Conservation (phyloP, 768 basidiomycete species). For the Strobilomyces echinocephalus region DNA sequence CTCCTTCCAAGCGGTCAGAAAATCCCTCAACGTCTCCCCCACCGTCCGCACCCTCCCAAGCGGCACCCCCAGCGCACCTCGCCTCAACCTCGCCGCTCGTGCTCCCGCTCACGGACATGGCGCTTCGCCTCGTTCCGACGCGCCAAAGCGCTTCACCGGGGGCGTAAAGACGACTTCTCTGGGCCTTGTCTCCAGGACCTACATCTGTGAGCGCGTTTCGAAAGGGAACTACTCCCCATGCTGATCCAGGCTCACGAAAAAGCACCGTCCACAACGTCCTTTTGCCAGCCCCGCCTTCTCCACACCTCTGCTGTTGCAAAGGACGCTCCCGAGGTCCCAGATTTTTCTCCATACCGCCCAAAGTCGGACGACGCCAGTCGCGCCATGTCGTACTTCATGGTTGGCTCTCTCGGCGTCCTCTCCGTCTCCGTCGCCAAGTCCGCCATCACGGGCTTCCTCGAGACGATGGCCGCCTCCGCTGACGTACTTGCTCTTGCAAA, state of each 20-base stretch:
- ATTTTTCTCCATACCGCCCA: conserved; percentile 79
- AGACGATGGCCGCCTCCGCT: conserved; percentile 94
- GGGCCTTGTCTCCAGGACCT: conserved; percentile 63
- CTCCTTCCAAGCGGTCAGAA: conserved; percentile 70
- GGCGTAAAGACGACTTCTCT: conserved; percentile 42
- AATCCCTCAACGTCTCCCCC: conserved; percentile 75
- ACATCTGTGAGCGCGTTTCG: conserved; percentile 46
- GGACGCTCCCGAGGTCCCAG: conserved; percentile 80
- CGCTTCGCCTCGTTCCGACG: conserved; percentile 54
- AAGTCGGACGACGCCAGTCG: conserved; percentile 63
- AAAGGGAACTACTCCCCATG: conserved; percentile 4
- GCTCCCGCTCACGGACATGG: conserved; percentile 57
- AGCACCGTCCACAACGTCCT: conserved; percentile 50
- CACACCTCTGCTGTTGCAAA: conserved; percentile 69
- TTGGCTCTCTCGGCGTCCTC: conserved; percentile 87
- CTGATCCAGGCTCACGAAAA: conserved; percentile 13
- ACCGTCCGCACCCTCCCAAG: conserved; percentile 74
- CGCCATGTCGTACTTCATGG: conserved; percentile 83
- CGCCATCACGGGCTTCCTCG: conserved; percentile 87
- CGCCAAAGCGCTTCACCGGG: conserved; percentile 60
- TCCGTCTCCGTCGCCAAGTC: conserved; percentile 94
- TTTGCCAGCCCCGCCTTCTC: conserved; percentile 64
- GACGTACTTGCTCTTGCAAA: conserved; percentile 98
- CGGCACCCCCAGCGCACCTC: conserved; percentile 74
- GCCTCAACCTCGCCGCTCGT: conserved; percentile 68